Evolutionary conservation across 2,329 filamentous ascomycete species (phyloP), one percentile per base, ranked within the genome.

Genomic region (Cytospora piceae): DNA sequence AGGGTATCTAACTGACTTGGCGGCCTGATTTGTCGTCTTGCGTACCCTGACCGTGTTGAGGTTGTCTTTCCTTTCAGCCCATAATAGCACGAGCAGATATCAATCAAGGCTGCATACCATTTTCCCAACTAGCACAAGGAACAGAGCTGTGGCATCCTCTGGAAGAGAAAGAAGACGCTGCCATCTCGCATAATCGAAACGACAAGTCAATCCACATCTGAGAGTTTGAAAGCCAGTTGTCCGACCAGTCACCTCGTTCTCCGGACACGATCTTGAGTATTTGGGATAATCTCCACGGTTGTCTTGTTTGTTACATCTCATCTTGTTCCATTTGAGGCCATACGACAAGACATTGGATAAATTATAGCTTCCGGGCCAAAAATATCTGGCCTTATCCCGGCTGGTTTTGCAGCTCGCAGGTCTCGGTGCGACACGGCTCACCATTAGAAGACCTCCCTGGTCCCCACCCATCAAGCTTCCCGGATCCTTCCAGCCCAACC

Each of bases 381-480:
- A 63, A 68, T 63, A 66, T 57, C 66, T 53, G 51, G 59, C 59
- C 62, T 60, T 66, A 62, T 37, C 63, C 63, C 63, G 58, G 63
- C 54, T 56, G 56, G 59, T 65, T 59, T 68, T 66, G 63, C 66
- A 68, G 66, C 66, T 58, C 58, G 52, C 63, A 63, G 60, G 39
- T 58, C 55, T 52, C 63, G 49, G 66, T 66, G 63, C 59, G 61
- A 68, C 66, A 66, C 59, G 58, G 66, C 63, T 66, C 59, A 22
- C 56, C 37, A 62, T 60, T 68, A 68, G 63, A 68, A 66, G 66
- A 68, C 63, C 63, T 66, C 63, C 66, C 63, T 58, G 66, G 66
- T 63, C 66, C 63, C 66, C 63, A 61, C 64, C 66, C 58, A 58
- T 64, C 66, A 63, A 63, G 61, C 63, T 68, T 56, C 66, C 52